Base-by-base conservation (phyloP, 1,284 basidiomycete genomes). In the Taiwanofungus camphoratus region DNA sequence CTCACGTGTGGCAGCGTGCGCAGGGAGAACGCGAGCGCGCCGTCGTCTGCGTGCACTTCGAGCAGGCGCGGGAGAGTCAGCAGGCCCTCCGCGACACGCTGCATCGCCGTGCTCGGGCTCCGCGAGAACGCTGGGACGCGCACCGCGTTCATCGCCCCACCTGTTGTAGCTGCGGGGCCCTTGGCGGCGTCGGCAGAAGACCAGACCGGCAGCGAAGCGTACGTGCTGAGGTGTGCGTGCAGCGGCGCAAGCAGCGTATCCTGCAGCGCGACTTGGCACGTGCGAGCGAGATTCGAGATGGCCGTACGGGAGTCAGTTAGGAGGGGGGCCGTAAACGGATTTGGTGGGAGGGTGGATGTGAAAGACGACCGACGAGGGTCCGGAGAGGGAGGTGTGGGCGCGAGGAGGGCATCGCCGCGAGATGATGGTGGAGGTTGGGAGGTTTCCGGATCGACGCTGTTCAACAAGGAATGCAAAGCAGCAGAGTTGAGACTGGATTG, bases 11-110 rank as follows among this genome's bases (percentile, higher is more conserved):
- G 88, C 3, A 95, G 69, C 0, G 88, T 91, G 48, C 84, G 77
- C 39, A 93, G 69, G 13, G 87, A 90, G 64, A 92, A 95, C 1
- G 82, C 79, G n/a, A 96, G 73, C 8, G 89, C 89, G 51, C 90
- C 87, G 61, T 97, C 93, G 41, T 89, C 85, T 4, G 88, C 91
- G 58, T 96, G 94, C 13, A 93, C 87, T 61, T 98, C 94, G 60
- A 99, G 95, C 16, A 98, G 69, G 38, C 94, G 71, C 1, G 95
- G 92, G 4, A 99, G 76, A 64, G 96, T 97, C 30, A 98, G 73
- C 36, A 99, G 67, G 4, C 92, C 92, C 59, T 99, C 96, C 4
- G 91, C 88, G 13, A 98, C 82, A 37, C 84, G 79, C 47, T 93
- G 87, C 52, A 97, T 87, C 2, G 79, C 82, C 44, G 92, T 87